Evolutionary conservation across 108 stramenopile genomes (phyloP), one percentile per base, ranked within the genome.

Genomic region (Mediolabrus comicus): DNA sequence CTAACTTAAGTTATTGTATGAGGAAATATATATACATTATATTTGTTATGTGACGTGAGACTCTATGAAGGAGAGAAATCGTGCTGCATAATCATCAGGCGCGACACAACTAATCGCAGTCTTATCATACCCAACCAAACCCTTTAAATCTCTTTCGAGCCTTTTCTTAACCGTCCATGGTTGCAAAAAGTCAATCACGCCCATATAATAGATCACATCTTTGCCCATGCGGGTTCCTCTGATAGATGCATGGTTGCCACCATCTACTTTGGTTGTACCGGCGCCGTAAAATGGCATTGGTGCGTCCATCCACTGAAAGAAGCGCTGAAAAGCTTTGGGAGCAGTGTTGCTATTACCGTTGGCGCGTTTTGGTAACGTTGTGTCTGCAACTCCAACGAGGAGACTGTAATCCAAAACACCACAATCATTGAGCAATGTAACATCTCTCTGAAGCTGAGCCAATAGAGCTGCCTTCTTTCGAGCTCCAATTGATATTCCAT

Each of bases 141-240:
- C 89, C 74, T 96, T 96, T 32, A 87, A 38, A 65, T 84, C 63
- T 10, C 79, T 67, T 58, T 94, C 95, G 8, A 84, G 24, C 7
- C 81, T 79, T 65, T 96, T 96, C 43, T 81, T 65, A 6, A 68
- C 36, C 17, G 83, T 86, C 89, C 89, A 96, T 13, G 92, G 92
- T 63, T 96, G 95, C 33, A 96, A 69, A 66, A 96, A 96, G 65
- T 96, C 95, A 55, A 96, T 96, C 38, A 96, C 66, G 22, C 95
- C 95, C 59, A 96, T 41, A 74, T 92, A 96, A 53, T 83, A 91
- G 9, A 86, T 62, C 10, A 86, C 87, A 3, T 84, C 63, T 19
- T 78, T 59, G 14, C 87, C 90, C 13, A 38, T 62, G 19, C 91
- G 84, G 9, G 63, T 79, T 25, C 95, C 91, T 22, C 65, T 67